Conservation (phyloP, 1,139 yeast genomes). For the Scheffersomyces illinoinensis region DNA sequence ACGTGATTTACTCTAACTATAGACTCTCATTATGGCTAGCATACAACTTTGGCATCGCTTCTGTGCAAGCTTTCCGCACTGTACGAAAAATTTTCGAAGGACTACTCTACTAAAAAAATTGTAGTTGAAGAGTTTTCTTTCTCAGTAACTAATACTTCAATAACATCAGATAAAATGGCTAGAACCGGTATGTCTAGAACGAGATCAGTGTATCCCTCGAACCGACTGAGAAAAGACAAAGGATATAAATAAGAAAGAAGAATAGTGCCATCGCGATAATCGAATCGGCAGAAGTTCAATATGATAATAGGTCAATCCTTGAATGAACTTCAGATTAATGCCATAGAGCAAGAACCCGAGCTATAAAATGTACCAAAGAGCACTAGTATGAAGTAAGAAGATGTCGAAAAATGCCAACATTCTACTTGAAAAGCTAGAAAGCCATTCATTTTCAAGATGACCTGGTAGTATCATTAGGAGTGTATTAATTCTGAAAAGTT, state of each 20-base stretch:
- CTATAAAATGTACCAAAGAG: not conserved
- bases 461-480: not conserved
- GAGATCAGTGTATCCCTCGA: not conserved
- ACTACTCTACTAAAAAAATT: not conserved
- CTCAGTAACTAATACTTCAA: slow-evolving; percentile 5
- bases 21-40: not conserved
- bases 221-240: not conserved
- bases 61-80: not conserved
- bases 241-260: slow-evolving; percentile 2
- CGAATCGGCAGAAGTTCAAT: not conserved
- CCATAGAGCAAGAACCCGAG: not conserved
- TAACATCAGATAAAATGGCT: slow-evolving; percentile 45
- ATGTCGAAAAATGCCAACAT: not conserved
- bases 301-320: not conserved
- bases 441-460: not conserved
- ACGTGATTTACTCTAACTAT: not conserved
- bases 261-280: not conserved
- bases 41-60: not conserved
- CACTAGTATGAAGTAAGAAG: not conserved
- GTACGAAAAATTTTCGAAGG: not conserved
- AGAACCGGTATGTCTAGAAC: slow-evolving; percentile 57
- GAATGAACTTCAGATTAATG: not conserved
- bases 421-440: not conserved
- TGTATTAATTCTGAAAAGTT: no score
- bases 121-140: slow-evolving; percentile 11